A percentile compares a stretch with the other conserved stretches of the same genome.
phyloP scores from a whole-genome alignment of 2,329 filamentous ascomycete species.

The Incumbomyces lentus region DNA sequence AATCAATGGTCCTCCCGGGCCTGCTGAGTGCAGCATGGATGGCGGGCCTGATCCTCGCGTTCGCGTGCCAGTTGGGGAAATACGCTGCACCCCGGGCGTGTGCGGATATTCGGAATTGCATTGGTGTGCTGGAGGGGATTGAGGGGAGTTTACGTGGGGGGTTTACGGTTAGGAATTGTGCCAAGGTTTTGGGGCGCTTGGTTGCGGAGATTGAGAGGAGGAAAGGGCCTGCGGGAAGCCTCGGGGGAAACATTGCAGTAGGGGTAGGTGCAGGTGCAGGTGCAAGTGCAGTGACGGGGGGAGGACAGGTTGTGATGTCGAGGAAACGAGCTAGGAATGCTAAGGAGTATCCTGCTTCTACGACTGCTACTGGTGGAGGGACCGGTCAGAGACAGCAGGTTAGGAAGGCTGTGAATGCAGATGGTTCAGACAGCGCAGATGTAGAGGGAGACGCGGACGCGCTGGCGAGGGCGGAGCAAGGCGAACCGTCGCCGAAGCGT shows the following conservation, averaged over 20 bases:
- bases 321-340: no score
- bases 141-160: constrained; percentile 24
- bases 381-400: no score
- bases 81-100: constrained; percentile 27
- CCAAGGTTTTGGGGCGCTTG: constrained; percentile 27
- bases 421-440: no score
- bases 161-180: constrained; percentile 31
- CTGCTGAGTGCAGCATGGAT: constrained; percentile 33
- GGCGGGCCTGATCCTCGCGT: constrained; percentile 32
- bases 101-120: constrained; percentile 29
- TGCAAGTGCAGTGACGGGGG: no score
- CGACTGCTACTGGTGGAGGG: no score
- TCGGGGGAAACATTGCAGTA: no score
- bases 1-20: constrained; percentile 31
- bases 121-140: constrained; percentile 26
- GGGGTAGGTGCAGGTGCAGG: no score
- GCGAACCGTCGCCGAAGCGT: constrained; percentile 1
- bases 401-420: no score
- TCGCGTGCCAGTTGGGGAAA: constrained; percentile 32
- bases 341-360: no score
- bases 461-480: no score
- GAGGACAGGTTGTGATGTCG: no score
- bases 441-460: no score
- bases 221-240: constrained; percentile 5
- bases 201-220: constrained; percentile 25